Base-by-base conservation (phyloP, 495 filamentous ascomycete genomes). In the Bacidia gigantensis region DNA sequence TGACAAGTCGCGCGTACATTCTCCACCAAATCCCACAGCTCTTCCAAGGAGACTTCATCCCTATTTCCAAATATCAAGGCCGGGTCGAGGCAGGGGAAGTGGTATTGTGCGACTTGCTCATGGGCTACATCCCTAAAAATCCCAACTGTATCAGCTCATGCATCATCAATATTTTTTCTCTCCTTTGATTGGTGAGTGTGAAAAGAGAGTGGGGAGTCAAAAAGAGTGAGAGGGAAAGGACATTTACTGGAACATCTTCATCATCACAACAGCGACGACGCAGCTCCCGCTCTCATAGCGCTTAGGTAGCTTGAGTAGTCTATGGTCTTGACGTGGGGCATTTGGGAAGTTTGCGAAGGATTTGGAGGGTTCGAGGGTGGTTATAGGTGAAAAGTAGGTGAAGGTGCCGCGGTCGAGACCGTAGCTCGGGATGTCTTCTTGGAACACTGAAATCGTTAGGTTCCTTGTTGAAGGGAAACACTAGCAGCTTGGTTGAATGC, bases 191-290 rank as follows among this genome's bases (percentile, higher is more conserved):
- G n/a, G n/a, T n/a, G n/a, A n/a, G n/a, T n/a, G n/a, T n/a, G n/a
- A n/a, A n/a, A n/a, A n/a, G n/a, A n/a, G n/a, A n/a, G n/a, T n/a
- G n/a, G n/a, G n/a, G n/a, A n/a, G n/a, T n/a, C n/a, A n/a, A n/a
- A n/a, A n/a, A n/a, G n/a, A n/a, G n/a, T n/a, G 29, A 35, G 29
- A 35, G 29, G 29, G 7, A 35, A 35, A 35, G 29, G 29, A 35
- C 5, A 35, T 35, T 35, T 41, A 25, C 24, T 52, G 35, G n/a
- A 52, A 52, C 50, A 52, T 52, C 39, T 43, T 52, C 50, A 52
- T 52, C 50, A 52, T 52, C 11, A 52, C 50, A 29, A 52, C 43
- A 1, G 50, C 50, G 9, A 52, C 50, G 3, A 52, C 50, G 9
- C 50, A 52, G 32, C 25, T 25, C 5, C 50, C 35, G 20, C n/a